These are phyloP conservation scores for Cydonia oblonga DNA, from an alignment of 331 rosid species.

Conservation along the genomic window DNA sequence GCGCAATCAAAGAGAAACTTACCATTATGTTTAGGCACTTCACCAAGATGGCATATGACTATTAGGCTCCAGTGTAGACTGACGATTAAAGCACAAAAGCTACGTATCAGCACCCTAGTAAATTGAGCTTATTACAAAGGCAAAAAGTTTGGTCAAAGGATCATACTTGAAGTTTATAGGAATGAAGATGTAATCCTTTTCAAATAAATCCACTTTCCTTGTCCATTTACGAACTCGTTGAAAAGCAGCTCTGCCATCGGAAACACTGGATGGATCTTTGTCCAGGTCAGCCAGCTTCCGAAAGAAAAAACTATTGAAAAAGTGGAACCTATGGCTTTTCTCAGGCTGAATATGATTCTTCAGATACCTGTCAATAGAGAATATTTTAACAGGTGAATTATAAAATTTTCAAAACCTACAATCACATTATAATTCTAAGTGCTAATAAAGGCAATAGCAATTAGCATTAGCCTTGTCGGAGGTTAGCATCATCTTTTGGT, in stretches of 20 bases:
- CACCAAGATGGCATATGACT: slow-evolving; percentile 89
- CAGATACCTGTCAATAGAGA: slow-evolving; percentile 50
- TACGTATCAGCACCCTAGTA: slow-evolving; percentile 22
- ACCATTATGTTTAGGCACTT: slow-evolving; percentile 59
- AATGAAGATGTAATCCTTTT: slow-evolving; percentile 83
- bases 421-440: background rate
- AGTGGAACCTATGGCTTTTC: slow-evolving; percentile 67
- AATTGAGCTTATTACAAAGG: slow-evolving; percentile 14
- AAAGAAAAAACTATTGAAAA: slow-evolving; percentile 94
- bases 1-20: slow-evolving; percentile 19
- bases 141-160: background rate
- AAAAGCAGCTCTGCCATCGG: slow-evolving; percentile 89
- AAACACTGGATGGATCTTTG: slow-evolving; percentile 86
- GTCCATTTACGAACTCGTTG: slow-evolving; percentile 97
- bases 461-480: background rate
- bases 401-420: background rate
- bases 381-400: background rate
- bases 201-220: slow-evolving; percentile 75
- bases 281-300: slow-evolving; percentile 92
- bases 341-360: slow-evolving; percentile 61
- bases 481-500: background rate
- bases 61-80: slow-evolving; percentile 94
- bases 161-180: slow-evolving; percentile 91
- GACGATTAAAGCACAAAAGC: slow-evolving; percentile 23
- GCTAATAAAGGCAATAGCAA: background rate